A percentile compares a stretch with the other conserved stretches of the same genome.
Conservation (phyloP, 1,284 basidiomycete species). For the Rhodotorula mucilaginosa region DNA sequence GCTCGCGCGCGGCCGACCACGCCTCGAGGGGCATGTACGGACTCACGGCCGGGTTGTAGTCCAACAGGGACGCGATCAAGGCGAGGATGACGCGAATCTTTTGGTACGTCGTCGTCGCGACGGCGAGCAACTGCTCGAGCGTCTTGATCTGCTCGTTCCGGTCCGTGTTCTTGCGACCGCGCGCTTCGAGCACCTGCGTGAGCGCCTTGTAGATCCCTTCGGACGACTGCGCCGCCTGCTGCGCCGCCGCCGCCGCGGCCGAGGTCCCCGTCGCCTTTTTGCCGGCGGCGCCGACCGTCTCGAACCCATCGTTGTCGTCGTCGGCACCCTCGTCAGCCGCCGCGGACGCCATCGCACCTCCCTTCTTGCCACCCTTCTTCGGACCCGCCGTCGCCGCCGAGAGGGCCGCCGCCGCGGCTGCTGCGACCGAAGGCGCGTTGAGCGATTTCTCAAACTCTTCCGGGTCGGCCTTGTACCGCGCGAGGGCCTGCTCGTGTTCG, state of each 20-base stretch:
- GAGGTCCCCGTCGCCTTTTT: background rate
- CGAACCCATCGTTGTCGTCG: slow-evolving; percentile 72
- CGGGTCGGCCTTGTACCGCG: slow-evolving; percentile 76
- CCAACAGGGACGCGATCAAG: slow-evolving; percentile 90
- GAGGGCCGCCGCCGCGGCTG: slow-evolving; percentile 43
- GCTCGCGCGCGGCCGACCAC: slow-evolving; percentile 81
- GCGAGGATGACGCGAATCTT: slow-evolving; percentile 91
- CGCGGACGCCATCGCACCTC: slow-evolving; percentile 45
- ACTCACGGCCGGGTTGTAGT: slow-evolving; percentile 83
- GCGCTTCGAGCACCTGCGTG: slow-evolving; percentile 85
- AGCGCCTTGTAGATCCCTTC: slow-evolving; percentile 93
- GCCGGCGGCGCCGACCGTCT: slow-evolving; percentile 66
- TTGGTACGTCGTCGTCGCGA: slow-evolving; percentile 79
- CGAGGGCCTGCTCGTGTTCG: slow-evolving; percentile 81
- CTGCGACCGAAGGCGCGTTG: slow-evolving; percentile 56
- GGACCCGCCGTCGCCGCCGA: slow-evolving; percentile 45
- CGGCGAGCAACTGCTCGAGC: slow-evolving; percentile 80
- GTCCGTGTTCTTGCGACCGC: slow-evolving; percentile 99
- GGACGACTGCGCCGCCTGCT: slow-evolving; percentile 68
- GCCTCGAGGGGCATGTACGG: slow-evolving; percentile 83
- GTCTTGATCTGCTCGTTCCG: slow-evolving; percentile 90
- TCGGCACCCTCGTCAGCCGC: slow-evolving; percentile 59
- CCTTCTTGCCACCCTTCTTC: slow-evolving; percentile 49
- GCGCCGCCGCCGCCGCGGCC: slow-evolving; percentile 72
- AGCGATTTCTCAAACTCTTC: slow-evolving; percentile 77